Evolutionary conservation across 257 asterid genomes (phyloP).

Genomic region (Echium plantagineum): DNA sequence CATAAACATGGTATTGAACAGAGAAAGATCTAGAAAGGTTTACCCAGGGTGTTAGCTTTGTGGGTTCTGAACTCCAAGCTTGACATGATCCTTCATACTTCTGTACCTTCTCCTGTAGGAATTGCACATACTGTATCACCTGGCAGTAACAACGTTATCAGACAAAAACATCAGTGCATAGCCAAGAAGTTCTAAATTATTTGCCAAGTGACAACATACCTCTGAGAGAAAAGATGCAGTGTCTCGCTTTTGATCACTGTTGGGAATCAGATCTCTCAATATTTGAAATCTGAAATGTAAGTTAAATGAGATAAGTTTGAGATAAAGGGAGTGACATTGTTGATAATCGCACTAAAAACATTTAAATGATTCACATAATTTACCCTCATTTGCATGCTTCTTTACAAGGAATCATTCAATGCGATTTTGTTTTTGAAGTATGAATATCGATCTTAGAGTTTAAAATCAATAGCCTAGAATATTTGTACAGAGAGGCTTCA

Average conservation of each 20-base stretch:
- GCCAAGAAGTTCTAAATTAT: not conserved
- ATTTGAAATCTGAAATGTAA: slow-evolving; percentile 52
- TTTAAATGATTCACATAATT: not conserved
- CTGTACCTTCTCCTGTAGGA: slow-evolving; percentile 68
- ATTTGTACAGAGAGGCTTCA: too few species aligned
- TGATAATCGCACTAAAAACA: too few species aligned
- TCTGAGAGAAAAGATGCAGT: slow-evolving; percentile 83
- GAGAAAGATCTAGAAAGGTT: slow-evolving; percentile 11
- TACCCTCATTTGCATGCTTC: too few species aligned
- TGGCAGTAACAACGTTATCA: slow-evolving; percentile 23
- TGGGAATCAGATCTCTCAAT: slow-evolving; percentile 79
- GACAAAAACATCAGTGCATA: slow-evolving; percentile 8
- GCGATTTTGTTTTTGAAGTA: too few species aligned
- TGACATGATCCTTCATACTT: slow-evolving; percentile 76
- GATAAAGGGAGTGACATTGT: not conserved
- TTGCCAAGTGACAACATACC: slow-evolving; percentile 21
- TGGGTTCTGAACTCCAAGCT: slow-evolving; percentile 78
- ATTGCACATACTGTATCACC: slow-evolving; percentile 88
- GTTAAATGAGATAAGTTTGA: too few species aligned
- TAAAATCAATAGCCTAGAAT: too few species aligned
- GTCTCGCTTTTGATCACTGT: slow-evolving; percentile 81
- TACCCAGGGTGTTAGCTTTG: slow-evolving; percentile 97
- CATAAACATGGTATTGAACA: not conserved
- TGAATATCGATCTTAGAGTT: too few species aligned
- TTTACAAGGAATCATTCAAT: too few species aligned